A percentile compares a stretch with the other conserved stretches of the same genome.
phyloP scores from a whole-genome alignment of 208 protist species.

The Wallacemonas collosoma region DNA sequence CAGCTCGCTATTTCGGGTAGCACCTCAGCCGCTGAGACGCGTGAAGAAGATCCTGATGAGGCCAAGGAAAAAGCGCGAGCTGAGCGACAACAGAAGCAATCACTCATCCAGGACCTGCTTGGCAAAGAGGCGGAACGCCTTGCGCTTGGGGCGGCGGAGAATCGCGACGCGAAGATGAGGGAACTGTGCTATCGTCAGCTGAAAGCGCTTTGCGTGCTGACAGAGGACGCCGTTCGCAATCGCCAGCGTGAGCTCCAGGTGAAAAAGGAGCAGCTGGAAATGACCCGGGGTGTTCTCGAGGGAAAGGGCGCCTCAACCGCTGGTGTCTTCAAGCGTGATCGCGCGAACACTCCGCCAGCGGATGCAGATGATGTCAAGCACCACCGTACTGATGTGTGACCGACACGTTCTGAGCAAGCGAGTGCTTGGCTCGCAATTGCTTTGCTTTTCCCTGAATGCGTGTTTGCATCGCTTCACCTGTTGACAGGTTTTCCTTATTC shows the following conservation, averaged over 20 bases:
- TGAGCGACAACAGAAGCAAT: conserved; percentile 38
- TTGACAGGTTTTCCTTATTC: no score
- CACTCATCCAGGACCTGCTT: conserved; percentile 47
- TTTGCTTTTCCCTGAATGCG: no score
- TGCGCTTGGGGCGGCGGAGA: conserved; percentile 26
- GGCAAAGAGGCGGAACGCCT: conserved; percentile 26
- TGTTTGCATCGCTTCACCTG: no score
- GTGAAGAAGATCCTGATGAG: background rate
- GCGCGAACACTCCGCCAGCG: no score
- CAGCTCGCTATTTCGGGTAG: conserved; percentile 59
- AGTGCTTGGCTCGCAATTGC: no score
- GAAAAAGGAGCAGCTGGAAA: conserved; percentile 28
- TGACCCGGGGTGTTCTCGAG: background rate
- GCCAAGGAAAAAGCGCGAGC: conserved; percentile 22
- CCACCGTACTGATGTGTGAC: background rate
- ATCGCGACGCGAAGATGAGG: conserved; percentile 34
- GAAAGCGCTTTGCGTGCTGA: conserved; percentile 59
- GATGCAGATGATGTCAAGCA: background rate
- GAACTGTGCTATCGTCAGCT: conserved; percentile 74
- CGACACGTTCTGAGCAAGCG: no score
- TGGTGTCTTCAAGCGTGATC: background rate
- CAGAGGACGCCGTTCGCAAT: conserved; percentile 34
- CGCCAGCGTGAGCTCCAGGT: conserved; percentile 37
- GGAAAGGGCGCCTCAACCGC: background rate
- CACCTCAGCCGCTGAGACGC: background rate